A percentile compares a stretch with the other conserved stretches of the same genome.
These are phyloP conservation scores for Taiwanofungus camphoratus DNA, from an alignment of 1,284 basidiomycete genomes.

Conservation along the genomic window DNA sequence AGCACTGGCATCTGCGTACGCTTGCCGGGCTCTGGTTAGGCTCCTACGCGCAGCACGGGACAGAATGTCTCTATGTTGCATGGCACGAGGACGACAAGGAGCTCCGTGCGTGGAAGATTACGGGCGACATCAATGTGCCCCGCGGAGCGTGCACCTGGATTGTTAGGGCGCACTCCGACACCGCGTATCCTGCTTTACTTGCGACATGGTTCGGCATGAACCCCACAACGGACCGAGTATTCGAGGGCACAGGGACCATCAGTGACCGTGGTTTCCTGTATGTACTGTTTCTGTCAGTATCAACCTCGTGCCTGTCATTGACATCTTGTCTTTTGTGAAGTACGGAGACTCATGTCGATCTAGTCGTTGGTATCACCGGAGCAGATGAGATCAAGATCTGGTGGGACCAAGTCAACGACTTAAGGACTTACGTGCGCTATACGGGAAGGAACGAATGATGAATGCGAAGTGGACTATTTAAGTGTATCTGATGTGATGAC, in stretches of 20 bases:
- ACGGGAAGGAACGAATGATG: no score
- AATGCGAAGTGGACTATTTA: no score
- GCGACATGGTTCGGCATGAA: slow-evolving; percentile 4
- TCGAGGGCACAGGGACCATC: slow-evolving; percentile 11
- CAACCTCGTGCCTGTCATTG: neutral
- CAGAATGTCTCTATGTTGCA: slow-evolving; percentile 18
- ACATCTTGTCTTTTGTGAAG: neutral
- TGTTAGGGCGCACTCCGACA: neutral
- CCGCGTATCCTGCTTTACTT: neutral
- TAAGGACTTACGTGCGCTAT: slow-evolving; percentile 8
- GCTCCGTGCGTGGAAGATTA: slow-evolving; percentile 24
- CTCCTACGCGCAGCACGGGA: slow-evolving; percentile 15
- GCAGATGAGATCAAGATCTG: slow-evolving; percentile 8
- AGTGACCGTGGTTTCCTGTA: slow-evolving; percentile 20
- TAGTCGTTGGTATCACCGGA: slow-evolving; percentile 1
- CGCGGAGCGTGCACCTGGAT: slow-evolving; percentile 22
- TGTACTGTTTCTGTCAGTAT: slow-evolving; percentile 3
- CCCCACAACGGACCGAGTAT: slow-evolving; percentile 5
- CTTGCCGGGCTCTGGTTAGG: slow-evolving; percentile 21
- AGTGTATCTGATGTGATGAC: no score
- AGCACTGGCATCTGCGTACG: slow-evolving; percentile 8
- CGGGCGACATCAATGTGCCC: slow-evolving; percentile 25
- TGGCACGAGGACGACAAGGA: slow-evolving; percentile 6
- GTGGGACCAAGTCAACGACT: slow-evolving; percentile 8
- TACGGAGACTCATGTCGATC: neutral